Evolutionary conservation across 352 stramenopile genomes (phyloP).

Genomic region (Pythium aristosporum): DNA sequence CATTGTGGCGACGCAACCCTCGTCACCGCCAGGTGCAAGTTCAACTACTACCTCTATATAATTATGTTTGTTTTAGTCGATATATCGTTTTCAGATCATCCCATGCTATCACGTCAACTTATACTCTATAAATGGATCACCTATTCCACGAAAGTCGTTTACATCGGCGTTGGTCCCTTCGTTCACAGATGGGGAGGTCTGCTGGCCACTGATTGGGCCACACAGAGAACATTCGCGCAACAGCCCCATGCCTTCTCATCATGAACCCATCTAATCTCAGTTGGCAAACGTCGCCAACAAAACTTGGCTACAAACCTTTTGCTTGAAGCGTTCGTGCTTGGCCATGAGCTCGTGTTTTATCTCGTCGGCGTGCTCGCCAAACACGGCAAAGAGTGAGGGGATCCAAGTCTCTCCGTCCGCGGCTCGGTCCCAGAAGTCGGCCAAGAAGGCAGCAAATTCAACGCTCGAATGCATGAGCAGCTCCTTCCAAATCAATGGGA

Average conservation of each 20-base stretch:
- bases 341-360: constrained; percentile 17
- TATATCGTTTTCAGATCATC: not conserved
- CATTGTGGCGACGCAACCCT: constrained; percentile 24
- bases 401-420: constrained; percentile 7
- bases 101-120: not conserved
- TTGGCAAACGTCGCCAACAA: constrained; percentile 8
- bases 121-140: constrained; percentile 15
- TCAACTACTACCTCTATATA: constrained; percentile 15
- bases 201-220: constrained; percentile 12
- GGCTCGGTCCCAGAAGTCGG: constrained; percentile 13
- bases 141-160: constrained; percentile 1
- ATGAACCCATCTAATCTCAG: constrained; percentile 16
- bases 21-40: constrained; percentile 27
- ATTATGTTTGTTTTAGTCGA: not conserved
- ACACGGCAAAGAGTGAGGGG: not conserved
- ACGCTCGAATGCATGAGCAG: constrained; percentile 8
- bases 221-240: constrained; percentile 14
- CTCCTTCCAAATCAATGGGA: constrained; percentile 9
- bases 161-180: constrained; percentile 11
- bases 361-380: constrained; percentile 20
- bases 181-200: constrained; percentile 14
- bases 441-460: constrained; percentile 23
- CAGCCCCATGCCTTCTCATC: constrained; percentile 15
- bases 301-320: constrained; percentile 19
- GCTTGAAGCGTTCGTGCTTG: constrained; percentile 27